These are phyloP conservation scores for Gamsiella multidivaricata DNA, from an alignment of 192 early-diverging fungal species.

Conservation along the genomic window DNA sequence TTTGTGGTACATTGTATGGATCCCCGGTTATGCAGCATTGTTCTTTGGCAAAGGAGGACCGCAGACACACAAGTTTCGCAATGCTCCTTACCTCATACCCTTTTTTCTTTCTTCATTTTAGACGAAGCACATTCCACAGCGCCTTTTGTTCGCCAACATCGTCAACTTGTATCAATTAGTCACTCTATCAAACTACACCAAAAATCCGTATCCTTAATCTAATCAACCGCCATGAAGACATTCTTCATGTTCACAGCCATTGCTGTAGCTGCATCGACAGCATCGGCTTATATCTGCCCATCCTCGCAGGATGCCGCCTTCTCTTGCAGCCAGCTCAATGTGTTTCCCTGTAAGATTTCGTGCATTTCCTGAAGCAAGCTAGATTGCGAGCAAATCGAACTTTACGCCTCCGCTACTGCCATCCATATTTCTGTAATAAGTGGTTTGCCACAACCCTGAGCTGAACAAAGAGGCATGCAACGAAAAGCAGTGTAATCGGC, in stretches of 20 bases:
- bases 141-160: too few relatives aligned
- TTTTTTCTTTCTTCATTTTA: too few relatives aligned
- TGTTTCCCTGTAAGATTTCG: constrained; percentile 23
- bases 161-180: too few relatives aligned
- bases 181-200: too few relatives aligned
- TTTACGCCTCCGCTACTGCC: too few relatives aligned
- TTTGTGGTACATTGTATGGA: too few relatives aligned
- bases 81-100: background rate
- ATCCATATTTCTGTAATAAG: background rate
- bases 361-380: too few relatives aligned
- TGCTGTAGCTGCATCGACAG: background rate
- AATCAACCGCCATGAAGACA: too few relatives aligned
- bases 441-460: constrained; percentile 33
- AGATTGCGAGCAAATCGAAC: too few relatives aligned
- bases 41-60: background rate
- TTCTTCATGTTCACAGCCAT: background rate
- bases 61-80: background rate
- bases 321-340: constrained; percentile 24
- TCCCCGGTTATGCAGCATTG: background rate
- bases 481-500: constrained; percentile 31
- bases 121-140: too few relatives aligned
- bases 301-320: background rate
- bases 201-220: too few relatives aligned
- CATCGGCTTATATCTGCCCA: constrained; percentile 20
- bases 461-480: constrained; percentile 24